Conservation (phyloP, 2,329 filamentous ascomycete species). For the Arachnomyces sp. region DNA sequence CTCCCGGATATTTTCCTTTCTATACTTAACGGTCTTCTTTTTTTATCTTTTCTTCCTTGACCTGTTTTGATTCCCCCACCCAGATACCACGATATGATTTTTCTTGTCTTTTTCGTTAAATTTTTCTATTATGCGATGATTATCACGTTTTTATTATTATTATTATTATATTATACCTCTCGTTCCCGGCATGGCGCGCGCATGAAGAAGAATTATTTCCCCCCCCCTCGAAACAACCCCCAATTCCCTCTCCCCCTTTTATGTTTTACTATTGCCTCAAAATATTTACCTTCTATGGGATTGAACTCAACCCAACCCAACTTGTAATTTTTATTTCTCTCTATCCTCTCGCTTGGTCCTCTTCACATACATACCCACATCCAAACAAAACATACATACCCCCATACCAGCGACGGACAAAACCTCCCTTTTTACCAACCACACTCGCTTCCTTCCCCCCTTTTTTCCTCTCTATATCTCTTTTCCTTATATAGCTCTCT, state of each 20-base stretch:
- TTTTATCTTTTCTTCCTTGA: slow-evolving; percentile 1
- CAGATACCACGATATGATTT: background rate
- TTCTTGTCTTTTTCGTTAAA: background rate
- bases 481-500: slow-evolving; percentile 9
- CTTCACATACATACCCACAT: too few species aligned
- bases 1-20: background rate
- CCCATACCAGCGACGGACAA: too few species aligned
- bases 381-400: too few species aligned
- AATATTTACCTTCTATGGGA: too few species aligned
- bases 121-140: background rate
- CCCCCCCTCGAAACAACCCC: too few species aligned
- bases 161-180: background rate
- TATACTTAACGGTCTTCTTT: slow-evolving; percentile 1
- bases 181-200: background rate
- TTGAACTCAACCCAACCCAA: too few species aligned
- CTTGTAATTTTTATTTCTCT: too few species aligned
- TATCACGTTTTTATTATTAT: background rate
- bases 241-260: too few species aligned
- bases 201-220: too few species aligned
- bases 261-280: too few species aligned
- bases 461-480: background rate
- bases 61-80: background rate
- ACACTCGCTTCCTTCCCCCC: background rate
- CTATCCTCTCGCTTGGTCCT: too few species aligned
- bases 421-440: too few species aligned